A percentile compares a stretch with the other conserved stretches of the same genome.
Evolutionary conservation across 768 basidiomycete genomes (phyloP).

Genomic region (Amanita rimosa): DNA sequence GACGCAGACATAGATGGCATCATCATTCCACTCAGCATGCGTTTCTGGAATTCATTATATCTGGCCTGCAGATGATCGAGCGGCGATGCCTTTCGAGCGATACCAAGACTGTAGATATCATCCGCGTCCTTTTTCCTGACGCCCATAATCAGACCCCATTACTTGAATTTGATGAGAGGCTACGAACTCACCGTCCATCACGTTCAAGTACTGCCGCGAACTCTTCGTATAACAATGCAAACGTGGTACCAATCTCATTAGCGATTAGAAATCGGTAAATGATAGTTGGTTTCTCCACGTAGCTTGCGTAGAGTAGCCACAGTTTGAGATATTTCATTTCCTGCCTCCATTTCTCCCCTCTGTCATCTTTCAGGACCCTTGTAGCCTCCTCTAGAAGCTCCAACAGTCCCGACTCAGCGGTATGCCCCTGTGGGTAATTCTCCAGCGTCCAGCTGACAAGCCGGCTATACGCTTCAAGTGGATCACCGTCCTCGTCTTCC

Average conservation of each 20-base stretch:
- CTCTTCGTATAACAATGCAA: conserved; percentile 86
- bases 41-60: conserved; percentile 83
- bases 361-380: conserved; percentile 66
- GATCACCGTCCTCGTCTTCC: conserved; percentile 77
- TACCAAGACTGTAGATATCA: conserved; percentile 76
- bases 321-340: conserved; percentile 86
- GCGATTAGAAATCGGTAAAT: conserved; percentile 86
- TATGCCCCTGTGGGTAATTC: conserved; percentile 89
- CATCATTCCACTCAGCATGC: conserved; percentile 59
- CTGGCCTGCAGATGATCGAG: conserved; percentile 69
- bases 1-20: conserved; percentile 25
- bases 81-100: conserved; percentile 72
- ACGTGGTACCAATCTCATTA: conserved; percentile 80
- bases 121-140: conserved; percentile 82
- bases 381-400: conserved; percentile 92
- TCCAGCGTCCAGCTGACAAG: conserved; percentile 91
- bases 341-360: conserved; percentile 60
- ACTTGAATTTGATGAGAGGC: conserved; percentile 1
- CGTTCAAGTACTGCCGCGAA: conserved; percentile 78
- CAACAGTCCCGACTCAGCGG: conserved; percentile 80
- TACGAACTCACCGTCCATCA: conserved; percentile 52
- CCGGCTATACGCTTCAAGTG: conserved; percentile 76
- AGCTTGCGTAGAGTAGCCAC: conserved; percentile 89
- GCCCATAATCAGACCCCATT: conserved; percentile 4
- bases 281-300: conserved; percentile 81